Base-by-base conservation (phyloP, 306 rosid genomes). In the Cucumis cinereus region DNA sequence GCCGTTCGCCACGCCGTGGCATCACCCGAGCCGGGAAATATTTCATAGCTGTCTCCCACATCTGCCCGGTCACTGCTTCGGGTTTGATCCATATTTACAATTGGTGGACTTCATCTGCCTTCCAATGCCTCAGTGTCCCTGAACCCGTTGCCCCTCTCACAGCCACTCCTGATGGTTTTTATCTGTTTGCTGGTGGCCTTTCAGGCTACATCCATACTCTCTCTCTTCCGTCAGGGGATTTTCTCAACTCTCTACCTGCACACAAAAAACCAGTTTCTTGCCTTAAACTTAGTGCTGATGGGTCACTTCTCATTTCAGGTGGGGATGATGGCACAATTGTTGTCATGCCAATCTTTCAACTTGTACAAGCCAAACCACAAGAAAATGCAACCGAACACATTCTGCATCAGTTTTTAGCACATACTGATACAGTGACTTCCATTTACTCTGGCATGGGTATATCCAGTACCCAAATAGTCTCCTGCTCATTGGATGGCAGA, bases 71-170 rank as follows among this genome's bases (percentile, higher is more conserved):
- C 73, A 85, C 90, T 1, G 89, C 83, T 7, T 75, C 81, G 24
- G 89, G 89, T n/a, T 93, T 89, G 10, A 81, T 93, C 75, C 86
- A 85, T 74, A 77, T 90, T 23, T 92, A 90, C 64, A 90, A 86
- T 52, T 89, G 96, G 98, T 80, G 81, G 75, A 76, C 82, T 57
- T 71, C 91, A 12, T 69, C 80, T 2, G 80, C 79, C 49, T 89
- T 89, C 33, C 77, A 78, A 13, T 84, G 78, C 43, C 74, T 90
- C 41, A 81, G 86, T 11, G 77, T 89, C 24, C 91, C 88, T 0
- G 98, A 92, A 36, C 87, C 87, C 0, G 85, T 87, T 15, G 92
- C 91, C 7, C 98, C 96, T 6, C 79, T 92, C 3, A 23, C 74
- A 7, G 86, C 91, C 54, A 80, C 89, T 19, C 17, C 38, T 0